phyloP scores from a whole-genome alignment of 2,329 filamentous ascomycete species.

The Westerdykella aurantiaca region DNA sequence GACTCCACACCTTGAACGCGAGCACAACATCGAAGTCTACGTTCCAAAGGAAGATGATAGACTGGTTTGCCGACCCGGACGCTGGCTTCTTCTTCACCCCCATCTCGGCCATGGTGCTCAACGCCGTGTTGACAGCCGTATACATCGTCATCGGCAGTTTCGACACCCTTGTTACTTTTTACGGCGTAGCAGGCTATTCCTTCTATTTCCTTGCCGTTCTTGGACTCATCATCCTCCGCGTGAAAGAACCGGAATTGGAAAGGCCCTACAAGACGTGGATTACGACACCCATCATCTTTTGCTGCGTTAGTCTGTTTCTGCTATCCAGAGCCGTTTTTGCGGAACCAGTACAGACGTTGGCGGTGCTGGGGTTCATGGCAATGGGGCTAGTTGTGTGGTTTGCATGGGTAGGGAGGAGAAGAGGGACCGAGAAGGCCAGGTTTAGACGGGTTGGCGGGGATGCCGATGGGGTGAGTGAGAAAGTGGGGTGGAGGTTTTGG shows the following conservation, averaged over 20 bases:
- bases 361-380: constrained; percentile 78
- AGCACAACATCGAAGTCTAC: constrained; percentile 11
- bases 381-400: constrained; percentile 84
- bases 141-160: constrained; percentile 91
- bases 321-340: constrained; percentile 84
- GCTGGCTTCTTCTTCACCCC: constrained; percentile 86
- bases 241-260: constrained; percentile 80
- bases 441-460: constrained; percentile 12
- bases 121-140: constrained; percentile 62
- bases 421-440: constrained; percentile 21
- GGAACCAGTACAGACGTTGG: constrained; percentile 80
- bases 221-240: constrained; percentile 82
- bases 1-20: constrained; percentile 24
- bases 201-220: constrained; percentile 97
- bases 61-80: constrained; percentile 53
- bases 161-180: constrained; percentile 86
- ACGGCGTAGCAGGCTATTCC: constrained; percentile 92
- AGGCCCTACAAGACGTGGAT: constrained; percentile 96
- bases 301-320: constrained; percentile 91
- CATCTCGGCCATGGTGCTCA: constrained; percentile 84
- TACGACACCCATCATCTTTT: constrained; percentile 93
- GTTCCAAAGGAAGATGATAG: constrained; percentile 19
- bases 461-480: constrained; percentile 14
- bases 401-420: constrained; percentile 64
- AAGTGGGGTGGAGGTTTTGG: constrained; percentile 41